Conservation (phyloP, 1,139 yeast species). For the Pichia sp. region DNA sequence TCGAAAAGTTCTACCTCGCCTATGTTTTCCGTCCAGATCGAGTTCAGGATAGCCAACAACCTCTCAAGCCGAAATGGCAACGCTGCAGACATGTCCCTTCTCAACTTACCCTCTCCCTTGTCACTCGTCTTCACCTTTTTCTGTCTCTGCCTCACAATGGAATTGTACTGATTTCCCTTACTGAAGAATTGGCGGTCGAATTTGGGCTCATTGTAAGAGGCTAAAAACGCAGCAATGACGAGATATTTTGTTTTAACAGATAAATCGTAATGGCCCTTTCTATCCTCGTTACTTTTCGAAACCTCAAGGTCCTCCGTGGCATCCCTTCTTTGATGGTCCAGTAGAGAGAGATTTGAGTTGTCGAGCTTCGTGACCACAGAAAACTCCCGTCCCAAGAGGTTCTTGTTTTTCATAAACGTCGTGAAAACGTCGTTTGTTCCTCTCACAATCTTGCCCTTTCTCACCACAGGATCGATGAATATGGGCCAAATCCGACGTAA, state of each 20-base stretch:
- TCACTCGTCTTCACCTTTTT: conserved; percentile 33
- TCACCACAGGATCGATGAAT: conserved; percentile 26
- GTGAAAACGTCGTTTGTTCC: conserved; percentile 29
- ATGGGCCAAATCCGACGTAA: conserved; percentile 30
- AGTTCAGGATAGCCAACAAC: conserved; percentile 47
- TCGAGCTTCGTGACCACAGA: conserved; percentile 24
- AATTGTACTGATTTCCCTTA: conserved; percentile 22
- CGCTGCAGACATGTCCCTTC: conserved; percentile 42
- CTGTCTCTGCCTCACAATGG: conserved; percentile 22
- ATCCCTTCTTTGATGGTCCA: conserved; percentile 9
- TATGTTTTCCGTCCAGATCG: conserved; percentile 37
- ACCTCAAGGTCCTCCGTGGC: conserved; percentile 7
- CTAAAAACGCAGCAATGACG: conserved; percentile 50
- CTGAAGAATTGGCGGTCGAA: conserved; percentile 37
- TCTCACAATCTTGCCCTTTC: conserved; percentile 20
- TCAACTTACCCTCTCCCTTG: conserved; percentile 35
- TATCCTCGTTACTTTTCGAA: conserved; percentile 1
- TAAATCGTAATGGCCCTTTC: conserved; percentile 36
- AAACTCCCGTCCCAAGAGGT: conserved; percentile 26
- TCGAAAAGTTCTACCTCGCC: conserved; percentile 34
- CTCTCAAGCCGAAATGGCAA: conserved; percentile 50
- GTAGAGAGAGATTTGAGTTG: conserved; percentile 16
- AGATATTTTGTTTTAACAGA: conserved; percentile 48
- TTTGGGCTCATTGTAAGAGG: conserved; percentile 45
- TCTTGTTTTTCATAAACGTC: conserved; percentile 26